A percentile compares a stretch with the other conserved stretches of the same genome.
Evolutionary conservation across 2,329 filamentous ascomycete species (phyloP).

Genomic region (Pseudogymnoascus sp.): DNA sequence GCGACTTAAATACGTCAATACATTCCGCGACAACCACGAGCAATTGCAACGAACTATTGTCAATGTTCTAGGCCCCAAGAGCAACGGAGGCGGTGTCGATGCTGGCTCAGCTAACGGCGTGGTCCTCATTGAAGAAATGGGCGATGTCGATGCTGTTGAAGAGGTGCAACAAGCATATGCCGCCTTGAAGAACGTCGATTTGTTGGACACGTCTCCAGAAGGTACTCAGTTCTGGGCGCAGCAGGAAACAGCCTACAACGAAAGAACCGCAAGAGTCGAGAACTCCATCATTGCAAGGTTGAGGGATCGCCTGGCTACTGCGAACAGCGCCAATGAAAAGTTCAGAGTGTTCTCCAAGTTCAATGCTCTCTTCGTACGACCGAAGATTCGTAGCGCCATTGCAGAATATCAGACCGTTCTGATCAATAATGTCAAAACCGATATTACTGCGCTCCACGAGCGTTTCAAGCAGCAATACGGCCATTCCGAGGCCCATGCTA

Average conservation of each 20-base stretch:
- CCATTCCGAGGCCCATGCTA: slow-evolving; percentile 93
- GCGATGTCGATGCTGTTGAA: slow-evolving; percentile 92
- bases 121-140: slow-evolving; percentile 84
- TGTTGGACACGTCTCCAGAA: slow-evolving; percentile 84
- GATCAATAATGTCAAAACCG: slow-evolving; percentile 95
- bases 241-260: slow-evolving; percentile 93
- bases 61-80: slow-evolving; percentile 82
- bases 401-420: slow-evolving; percentile 97
- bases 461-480: slow-evolving; percentile 99
- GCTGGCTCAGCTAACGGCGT: slow-evolving; percentile 50
- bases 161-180: slow-evolving; percentile 94
- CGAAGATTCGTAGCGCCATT: slow-evolving; percentile 98
- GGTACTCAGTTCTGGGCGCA: slow-evolving; percentile 89
- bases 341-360: slow-evolving; percentile 99
- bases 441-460: slow-evolving; percentile 88
- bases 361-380: slow-evolving; percentile 94
- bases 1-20: slow-evolving; percentile 85
- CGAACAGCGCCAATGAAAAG: slow-evolving; percentile 98
- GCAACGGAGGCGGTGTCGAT: slow-evolving; percentile 49
- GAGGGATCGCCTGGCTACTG: slow-evolving; percentile 85
- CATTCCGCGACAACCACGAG: slow-evolving; percentile 94
- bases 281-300: slow-evolving; percentile 97
- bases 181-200: slow-evolving; percentile 87
- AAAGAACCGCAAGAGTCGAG: slow-evolving; percentile 92
- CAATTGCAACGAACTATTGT: slow-evolving; percentile 94